These are phyloP conservation scores for Citrus australasica DNA, from an alignment of 345 rosid genomes.

Conservation along the genomic window DNA sequence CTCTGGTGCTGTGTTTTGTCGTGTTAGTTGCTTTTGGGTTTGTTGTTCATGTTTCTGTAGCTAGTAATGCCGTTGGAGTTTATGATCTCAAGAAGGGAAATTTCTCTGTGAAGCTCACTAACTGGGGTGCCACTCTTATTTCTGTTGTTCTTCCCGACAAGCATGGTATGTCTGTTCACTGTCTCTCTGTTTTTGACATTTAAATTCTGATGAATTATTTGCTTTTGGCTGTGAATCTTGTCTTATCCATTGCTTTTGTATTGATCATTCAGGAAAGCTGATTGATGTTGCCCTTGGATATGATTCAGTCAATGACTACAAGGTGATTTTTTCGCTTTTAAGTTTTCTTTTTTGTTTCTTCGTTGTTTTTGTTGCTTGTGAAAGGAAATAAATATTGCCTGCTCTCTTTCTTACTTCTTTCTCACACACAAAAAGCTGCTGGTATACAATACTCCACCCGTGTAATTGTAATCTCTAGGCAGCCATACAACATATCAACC, in stretches of 20 bases:
- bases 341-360: background rate
- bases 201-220: background rate
- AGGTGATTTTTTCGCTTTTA: slow-evolving; percentile 31
- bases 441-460: background rate
- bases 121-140: slow-evolving; percentile 82
- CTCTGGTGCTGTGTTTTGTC: slow-evolving; percentile 20
- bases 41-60: slow-evolving; percentile 13
- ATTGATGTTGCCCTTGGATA: slow-evolving; percentile 78
- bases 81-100: slow-evolving; percentile 78
- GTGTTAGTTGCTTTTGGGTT: slow-evolving; percentile 25
- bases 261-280: slow-evolving; percentile 50
- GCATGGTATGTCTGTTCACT: slow-evolving; percentile 47
- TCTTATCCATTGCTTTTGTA: background rate
- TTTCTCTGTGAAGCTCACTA: slow-evolving; percentile 57
- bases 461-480: background rate
- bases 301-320: slow-evolving; percentile 56
- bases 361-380: background rate
- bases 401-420: background rate
- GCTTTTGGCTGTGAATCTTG: background rate
- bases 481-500: background rate
- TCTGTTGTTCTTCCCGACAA: slow-evolving; percentile 75
- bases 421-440: background rate
- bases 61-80: slow-evolving; percentile 28
- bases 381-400: background rate
- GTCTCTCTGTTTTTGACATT: background rate